Conservation (phyloP, 163 green algal species). For the Scenedesmus sp. region DNA sequence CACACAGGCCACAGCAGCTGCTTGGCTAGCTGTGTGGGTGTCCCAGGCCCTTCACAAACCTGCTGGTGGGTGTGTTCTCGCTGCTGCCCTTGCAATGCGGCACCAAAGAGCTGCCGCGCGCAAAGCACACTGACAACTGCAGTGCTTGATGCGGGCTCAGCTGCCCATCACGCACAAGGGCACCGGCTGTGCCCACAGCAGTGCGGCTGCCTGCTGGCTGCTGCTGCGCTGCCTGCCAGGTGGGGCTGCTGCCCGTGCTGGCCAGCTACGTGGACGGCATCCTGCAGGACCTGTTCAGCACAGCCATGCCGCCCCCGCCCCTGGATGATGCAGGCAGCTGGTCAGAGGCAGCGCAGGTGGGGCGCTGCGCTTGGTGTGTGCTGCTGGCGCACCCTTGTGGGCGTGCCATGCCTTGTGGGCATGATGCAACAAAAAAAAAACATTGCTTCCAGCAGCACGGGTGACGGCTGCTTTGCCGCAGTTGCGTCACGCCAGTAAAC, state of each 20-base stretch:
- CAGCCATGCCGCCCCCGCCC: slow-evolving; percentile 54
- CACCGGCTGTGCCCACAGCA: neutral
- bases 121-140: too few relatives aligned
- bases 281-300: slow-evolving; percentile 50
- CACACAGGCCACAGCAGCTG: neutral
- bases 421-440: too few relatives aligned
- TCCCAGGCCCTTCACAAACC: too few relatives aligned
- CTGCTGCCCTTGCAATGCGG: too few relatives aligned
- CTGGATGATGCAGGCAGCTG: slow-evolving; percentile 53
- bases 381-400: neutral
- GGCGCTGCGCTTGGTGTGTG: neutral
- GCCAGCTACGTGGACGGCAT: slow-evolving; percentile 60
- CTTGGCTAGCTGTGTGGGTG: neutral
- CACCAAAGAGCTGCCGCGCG: neutral
- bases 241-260: slow-evolving; percentile 55
- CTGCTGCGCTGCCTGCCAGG: slow-evolving; percentile 21
- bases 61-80: too few relatives aligned
- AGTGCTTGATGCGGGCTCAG: neutral
- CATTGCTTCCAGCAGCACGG: neutral
- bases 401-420: neutral
- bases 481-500: too few relatives aligned
- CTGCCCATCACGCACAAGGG: neutral
- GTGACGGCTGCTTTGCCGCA: neutral
- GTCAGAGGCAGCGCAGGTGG: slow-evolving; percentile 66
- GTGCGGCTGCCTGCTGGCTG: neutral